Evolutionary conservation across 2,329 filamentous ascomycete species (phyloP).

Genomic region (Aspergillus carbonarius): DNA sequence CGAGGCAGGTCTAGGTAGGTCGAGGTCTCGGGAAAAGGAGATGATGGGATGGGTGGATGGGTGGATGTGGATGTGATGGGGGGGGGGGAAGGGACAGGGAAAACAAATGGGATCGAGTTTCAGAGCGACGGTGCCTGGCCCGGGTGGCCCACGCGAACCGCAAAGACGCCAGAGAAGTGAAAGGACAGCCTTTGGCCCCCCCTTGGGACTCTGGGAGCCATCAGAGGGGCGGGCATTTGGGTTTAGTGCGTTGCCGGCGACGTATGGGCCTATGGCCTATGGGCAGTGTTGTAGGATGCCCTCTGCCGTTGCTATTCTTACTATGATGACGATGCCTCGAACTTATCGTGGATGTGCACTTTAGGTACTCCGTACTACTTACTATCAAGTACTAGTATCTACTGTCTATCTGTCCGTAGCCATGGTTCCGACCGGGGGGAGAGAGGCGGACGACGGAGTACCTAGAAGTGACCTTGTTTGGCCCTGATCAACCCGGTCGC

Average conservation of each 20-base stretch:
- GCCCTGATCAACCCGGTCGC: too few species aligned
- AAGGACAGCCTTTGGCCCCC: not conserved
- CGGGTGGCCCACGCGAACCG: not conserved
- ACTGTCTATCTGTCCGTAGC: not conserved
- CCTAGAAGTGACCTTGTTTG: not conserved
- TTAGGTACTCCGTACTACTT: too few species aligned
- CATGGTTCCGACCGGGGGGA: not conserved
- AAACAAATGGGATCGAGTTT: slow-evolving; percentile 4
- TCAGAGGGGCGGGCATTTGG: not conserved
- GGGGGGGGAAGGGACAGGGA: not conserved
- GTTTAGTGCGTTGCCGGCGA: not conserved
- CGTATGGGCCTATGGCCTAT: not conserved
- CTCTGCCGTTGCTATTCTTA: not conserved
- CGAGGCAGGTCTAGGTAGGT: not conserved
- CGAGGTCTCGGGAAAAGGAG: not conserved
- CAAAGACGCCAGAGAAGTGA: not conserved
- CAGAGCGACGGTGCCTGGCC: slow-evolving; percentile 1
- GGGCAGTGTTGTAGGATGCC: not conserved
- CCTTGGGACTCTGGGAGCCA: not conserved
- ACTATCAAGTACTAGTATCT: too few species aligned
- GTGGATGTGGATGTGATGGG: not conserved
- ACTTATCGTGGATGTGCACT: too few species aligned
- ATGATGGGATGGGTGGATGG: not conserved
- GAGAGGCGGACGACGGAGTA: not conserved
- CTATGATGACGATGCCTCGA: not conserved